Conservation (phyloP, 208 protist species). For the Trypanosoma cruzi region DNA sequence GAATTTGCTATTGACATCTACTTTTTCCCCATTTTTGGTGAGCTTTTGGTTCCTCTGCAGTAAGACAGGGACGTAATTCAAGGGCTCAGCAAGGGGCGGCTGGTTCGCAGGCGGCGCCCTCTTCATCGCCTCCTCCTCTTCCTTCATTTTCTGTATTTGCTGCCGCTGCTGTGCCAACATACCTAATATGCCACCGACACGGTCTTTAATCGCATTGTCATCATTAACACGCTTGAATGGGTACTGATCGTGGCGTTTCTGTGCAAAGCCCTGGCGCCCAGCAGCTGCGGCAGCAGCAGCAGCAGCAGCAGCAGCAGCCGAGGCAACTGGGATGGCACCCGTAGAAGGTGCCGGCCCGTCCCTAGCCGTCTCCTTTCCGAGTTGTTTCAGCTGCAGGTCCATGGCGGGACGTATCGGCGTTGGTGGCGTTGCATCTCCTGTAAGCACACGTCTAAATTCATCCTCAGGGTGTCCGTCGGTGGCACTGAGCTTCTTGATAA, state of each 20-base stretch:
- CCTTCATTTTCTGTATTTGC: not conserved
- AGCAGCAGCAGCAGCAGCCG: not conserved
- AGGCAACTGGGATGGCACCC: no score
- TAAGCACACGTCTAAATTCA: slow-evolving; percentile 17
- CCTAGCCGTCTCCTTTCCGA: no score
- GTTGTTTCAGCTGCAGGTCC: not conserved
- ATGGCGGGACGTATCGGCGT: slow-evolving; percentile 16
- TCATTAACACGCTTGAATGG: slow-evolving; percentile 19
- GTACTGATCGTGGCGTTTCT: slow-evolving; percentile 21
- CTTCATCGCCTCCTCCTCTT: not conserved
- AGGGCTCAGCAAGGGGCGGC: not conserved
- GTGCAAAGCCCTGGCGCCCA: slow-evolving; percentile 10
- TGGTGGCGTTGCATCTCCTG: slow-evolving; percentile 6
- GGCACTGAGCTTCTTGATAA: slow-evolving; percentile 58
- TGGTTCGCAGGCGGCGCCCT: not conserved
- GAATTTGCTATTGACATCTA: not conserved
- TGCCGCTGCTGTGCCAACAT: not conserved
- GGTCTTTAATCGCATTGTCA: not conserved
- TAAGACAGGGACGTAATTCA: slow-evolving; percentile 12
- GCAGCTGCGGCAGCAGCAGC: not conserved
- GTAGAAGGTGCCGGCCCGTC: not conserved
- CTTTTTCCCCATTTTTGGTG: not conserved
- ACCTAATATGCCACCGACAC: not conserved
- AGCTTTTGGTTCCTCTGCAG: slow-evolving; percentile 13
- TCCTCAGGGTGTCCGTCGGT: slow-evolving; percentile 10